A percentile compares a stretch with the other conserved stretches of the same genome.
Evolutionary conservation across 495 filamentous ascomycete genomes (phyloP).

Genomic region (Elaphomyces granulatus): DNA sequence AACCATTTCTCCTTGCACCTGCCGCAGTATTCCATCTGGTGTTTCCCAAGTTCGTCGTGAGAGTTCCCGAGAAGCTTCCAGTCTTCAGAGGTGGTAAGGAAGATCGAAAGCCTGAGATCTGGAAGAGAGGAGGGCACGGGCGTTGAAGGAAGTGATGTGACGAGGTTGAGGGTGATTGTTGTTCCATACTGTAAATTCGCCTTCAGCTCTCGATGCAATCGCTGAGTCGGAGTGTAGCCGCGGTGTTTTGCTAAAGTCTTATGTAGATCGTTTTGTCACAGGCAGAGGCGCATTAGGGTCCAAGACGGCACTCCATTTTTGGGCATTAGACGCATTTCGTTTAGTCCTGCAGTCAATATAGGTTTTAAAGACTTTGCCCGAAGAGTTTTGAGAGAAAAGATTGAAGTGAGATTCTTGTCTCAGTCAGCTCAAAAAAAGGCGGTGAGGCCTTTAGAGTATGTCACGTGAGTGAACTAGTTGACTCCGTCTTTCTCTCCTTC

Average conservation of each 20-base stretch:
- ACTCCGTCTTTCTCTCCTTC: no score
- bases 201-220: background rate
- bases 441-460: no score
- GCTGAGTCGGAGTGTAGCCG: background rate
- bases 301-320: background rate
- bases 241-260: background rate
- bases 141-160: background rate
- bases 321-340: background rate
- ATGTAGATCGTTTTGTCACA: background rate
- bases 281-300: background rate
- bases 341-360: no score
- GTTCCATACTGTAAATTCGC: background rate
- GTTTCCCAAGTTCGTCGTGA: background rate
- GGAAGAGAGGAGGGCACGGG: background rate
- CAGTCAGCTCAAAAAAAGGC: no score
- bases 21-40: background rate
- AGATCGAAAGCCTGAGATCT: background rate
- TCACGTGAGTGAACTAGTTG: no score
- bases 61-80: background rate
- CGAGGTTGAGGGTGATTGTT: background rate
- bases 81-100: background rate
- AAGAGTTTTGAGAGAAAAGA: no score
- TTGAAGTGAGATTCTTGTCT: no score
- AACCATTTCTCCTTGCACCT: background rate
- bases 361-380: no score